These are phyloP conservation scores for Thermoascus crustaceus DNA, from an alignment of 2,329 filamentous ascomycete genomes.

Conservation along the genomic window DNA sequence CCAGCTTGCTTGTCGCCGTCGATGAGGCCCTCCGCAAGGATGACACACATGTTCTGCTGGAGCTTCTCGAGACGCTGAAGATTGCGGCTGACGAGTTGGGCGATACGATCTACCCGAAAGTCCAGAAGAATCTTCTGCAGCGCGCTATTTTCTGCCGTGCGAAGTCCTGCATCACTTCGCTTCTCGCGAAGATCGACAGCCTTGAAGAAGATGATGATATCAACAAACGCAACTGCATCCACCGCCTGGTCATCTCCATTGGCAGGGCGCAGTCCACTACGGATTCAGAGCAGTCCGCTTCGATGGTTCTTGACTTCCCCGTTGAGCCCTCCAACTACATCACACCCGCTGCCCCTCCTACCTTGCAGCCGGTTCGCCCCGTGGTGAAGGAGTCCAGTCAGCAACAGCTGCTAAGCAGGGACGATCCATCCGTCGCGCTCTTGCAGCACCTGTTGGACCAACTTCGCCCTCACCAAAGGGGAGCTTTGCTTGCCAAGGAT, in stretches of 20 bases:
- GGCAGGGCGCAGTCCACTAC: slow-evolving; percentile 61
- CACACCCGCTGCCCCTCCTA: slow-evolving; percentile 65
- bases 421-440: slow-evolving; percentile 69
- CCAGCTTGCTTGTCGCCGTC: slow-evolving; percentile 36
- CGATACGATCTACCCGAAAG: slow-evolving; percentile 61
- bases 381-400: slow-evolving; percentile 59
- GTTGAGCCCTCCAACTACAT: slow-evolving; percentile 63
- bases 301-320: slow-evolving; percentile 42
- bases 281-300: slow-evolving; percentile 44
- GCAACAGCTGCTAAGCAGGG: slow-evolving; percentile 51
- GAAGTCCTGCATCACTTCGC: slow-evolving; percentile 60
- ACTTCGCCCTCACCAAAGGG: slow-evolving; percentile 59
- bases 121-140: slow-evolving; percentile 37
- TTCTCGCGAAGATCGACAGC: slow-evolving; percentile 60
- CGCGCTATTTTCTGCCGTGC: slow-evolving; percentile 60
- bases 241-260: slow-evolving; percentile 85
- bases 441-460: slow-evolving; percentile 56
- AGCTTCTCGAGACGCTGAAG: slow-evolving; percentile 52
- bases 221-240: slow-evolving; percentile 86
- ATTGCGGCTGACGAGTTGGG: slow-evolving; percentile 46
- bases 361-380: slow-evolving; percentile 52
- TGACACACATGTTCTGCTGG: slow-evolving; percentile 32
- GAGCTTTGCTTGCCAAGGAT: slow-evolving; percentile 61
- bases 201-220: slow-evolving; percentile 86
- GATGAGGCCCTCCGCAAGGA: slow-evolving; percentile 35